Evolutionary conservation across 345 rosid genomes (phyloP).

Genomic region (Gossypium thurberi): DNA sequence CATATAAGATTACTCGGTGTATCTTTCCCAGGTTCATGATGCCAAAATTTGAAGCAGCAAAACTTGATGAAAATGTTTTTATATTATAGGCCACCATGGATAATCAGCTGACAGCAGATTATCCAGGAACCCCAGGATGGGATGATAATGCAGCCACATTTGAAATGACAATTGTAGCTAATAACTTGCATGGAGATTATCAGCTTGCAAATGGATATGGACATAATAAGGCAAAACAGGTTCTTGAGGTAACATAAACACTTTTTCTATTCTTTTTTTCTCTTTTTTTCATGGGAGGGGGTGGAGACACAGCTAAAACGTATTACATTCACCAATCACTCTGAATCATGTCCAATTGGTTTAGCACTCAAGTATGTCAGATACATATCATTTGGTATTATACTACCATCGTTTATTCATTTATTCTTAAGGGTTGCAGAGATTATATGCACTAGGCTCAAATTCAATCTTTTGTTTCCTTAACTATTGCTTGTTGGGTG

Average conservation of each 20-base stretch:
- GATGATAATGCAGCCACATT: constrained; percentile 62
- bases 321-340: background rate
- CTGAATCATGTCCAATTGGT: background rate
- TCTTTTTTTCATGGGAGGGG: background rate
- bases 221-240: constrained; percentile 43
- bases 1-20: background rate
- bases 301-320: background rate
- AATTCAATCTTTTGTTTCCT: background rate
- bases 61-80: constrained; percentile 19
- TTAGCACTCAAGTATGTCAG: background rate
- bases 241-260: constrained; percentile 43
- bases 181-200: constrained; percentile 66
- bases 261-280: background rate
- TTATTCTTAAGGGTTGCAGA: background rate
- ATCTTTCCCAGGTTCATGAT: constrained; percentile 4
- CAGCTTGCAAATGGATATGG: constrained; percentile 70
- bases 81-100: constrained; percentile 41
- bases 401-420: background rate
- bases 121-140: constrained; percentile 64
- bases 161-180: constrained; percentile 46
- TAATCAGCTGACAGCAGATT: constrained; percentile 56
- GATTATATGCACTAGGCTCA: background rate
- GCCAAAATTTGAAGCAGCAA: constrained; percentile 1
- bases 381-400: background rate
- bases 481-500: background rate